phyloP scores from a whole-genome alignment of 352 stramenopile genomes.

The Globisporangium emineosum region DNA sequence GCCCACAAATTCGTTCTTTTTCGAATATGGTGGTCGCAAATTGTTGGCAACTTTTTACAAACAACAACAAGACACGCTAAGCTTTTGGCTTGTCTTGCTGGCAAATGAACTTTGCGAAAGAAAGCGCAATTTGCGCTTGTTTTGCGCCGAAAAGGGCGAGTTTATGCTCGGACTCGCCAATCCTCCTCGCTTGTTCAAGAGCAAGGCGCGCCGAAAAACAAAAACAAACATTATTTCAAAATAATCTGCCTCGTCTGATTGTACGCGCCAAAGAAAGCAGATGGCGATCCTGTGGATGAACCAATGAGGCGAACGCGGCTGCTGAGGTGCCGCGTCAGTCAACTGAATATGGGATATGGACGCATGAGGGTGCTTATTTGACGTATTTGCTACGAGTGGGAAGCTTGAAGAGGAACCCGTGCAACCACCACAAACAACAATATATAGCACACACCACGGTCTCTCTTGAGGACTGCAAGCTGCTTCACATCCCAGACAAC shows the following conservation, averaged over 20 bases:
- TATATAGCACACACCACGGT: background rate
- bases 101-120: background rate
- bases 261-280: slow-evolving; percentile 5
- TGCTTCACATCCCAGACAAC: background rate
- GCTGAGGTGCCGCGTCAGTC: background rate
- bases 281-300: background rate
- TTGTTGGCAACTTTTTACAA: background rate
- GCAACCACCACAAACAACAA: too few relatives aligned
- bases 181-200: background rate
- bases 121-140: background rate
- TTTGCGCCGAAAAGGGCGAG: slow-evolving; percentile 1
- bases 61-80: background rate
- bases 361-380: background rate
- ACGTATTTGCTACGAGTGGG: background rate
- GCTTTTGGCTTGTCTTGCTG: background rate
- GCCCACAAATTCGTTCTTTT: slow-evolving; percentile 4
- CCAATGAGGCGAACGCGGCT: slow-evolving; percentile 1
- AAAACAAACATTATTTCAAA: background rate
- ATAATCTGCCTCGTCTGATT: slow-evolving; percentile 8
- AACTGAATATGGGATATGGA: background rate
- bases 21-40: slow-evolving; percentile 3
- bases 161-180: background rate
- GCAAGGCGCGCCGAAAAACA: slow-evolving; percentile 3
- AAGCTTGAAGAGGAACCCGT: too few relatives aligned
- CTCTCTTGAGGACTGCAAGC: background rate